Conservation (phyloP, 257 asterid species). For the Solanum tacnaense region DNA sequence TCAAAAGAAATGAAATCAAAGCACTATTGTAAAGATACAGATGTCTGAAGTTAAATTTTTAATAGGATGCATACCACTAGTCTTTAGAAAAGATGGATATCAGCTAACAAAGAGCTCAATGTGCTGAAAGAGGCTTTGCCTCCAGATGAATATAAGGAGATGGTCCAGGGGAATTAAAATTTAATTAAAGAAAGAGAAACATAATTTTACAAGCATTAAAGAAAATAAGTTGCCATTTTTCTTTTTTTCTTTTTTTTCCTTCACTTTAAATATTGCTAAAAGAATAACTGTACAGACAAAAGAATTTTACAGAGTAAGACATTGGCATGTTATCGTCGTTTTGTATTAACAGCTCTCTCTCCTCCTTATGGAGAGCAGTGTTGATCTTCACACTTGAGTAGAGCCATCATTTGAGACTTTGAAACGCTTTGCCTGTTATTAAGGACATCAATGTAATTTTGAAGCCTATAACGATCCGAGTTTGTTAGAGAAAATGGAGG, state of each 20-base stretch:
- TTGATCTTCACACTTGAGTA: conserved; percentile 37
- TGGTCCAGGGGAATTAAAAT: neutral
- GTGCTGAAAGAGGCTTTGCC: neutral
- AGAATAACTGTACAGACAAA: conserved; percentile 3
- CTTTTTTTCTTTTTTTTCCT: neutral
- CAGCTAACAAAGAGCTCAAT: neutral
- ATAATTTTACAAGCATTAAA: neutral
- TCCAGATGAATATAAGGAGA: neutral
- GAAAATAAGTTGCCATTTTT: neutral
- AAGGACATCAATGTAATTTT: conserved; percentile 50
- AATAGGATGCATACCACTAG: neutral
- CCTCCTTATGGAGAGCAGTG: conserved; percentile 22
- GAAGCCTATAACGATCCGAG: conserved; percentile 62
- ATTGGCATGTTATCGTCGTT: conserved; percentile 3
- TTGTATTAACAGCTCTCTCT: neutral
- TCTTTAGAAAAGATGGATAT: neutral
- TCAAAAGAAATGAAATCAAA: neutral
- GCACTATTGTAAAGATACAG: neutral
- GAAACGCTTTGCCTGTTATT: conserved; percentile 58
- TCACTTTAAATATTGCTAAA: neutral
- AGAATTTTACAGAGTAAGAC: neutral
- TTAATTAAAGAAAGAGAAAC: neutral
- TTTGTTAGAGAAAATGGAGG: conserved; percentile 77
- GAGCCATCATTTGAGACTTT: conserved; percentile 52
- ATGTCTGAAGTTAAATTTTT: neutral